Base-by-base conservation (phyloP, 257 asterid genomes). In the Handroanthus guayacan region DNA sequence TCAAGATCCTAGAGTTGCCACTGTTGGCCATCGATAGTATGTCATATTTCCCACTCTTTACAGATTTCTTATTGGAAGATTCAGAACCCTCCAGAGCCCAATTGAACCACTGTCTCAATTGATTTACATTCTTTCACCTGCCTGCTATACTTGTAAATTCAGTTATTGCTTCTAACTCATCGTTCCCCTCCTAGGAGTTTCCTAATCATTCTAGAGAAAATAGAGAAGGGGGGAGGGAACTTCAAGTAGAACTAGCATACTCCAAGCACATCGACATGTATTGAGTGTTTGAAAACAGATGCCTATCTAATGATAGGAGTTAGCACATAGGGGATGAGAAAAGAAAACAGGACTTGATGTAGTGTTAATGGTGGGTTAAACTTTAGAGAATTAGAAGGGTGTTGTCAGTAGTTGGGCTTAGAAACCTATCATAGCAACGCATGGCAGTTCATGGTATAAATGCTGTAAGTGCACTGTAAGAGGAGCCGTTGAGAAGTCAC, bases 81-180 rank as follows among this genome's bases (percentile, higher is more conserved):
- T 38, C 63, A 62, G 44, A 74, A 54, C 38, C 70, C 78, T 0
- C 20, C 18, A 48, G 36, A 48, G 52, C 62, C 38, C 36, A 7
- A 17, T 50, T 50, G 37, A 41, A 60, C 54, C 41, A 62, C 31
- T 16, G 5, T 62, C 70, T 62, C 71, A 62, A 45, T 51, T 48
- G 37, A 13, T 13, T 63, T 41, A 64, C 72, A 63, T 51, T 37
- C 62, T 50, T 36, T 1, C 57, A 62, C n/a, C 47, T 47, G n/a
- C 52, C 25, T 48, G 71, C 71, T 16, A 4, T n/a, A 6, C 61
- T 37, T 48, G 64, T 11, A 5, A 9, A 37, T 16, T 43, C 43
- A 18, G 20, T 20, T 9, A 71, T 71, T 37, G 67, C 1, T 55
- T 18, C 17, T 17, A n/a, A 38, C 66, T 71, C 63, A 17, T 11